Evolutionary conservation across 2,329 filamentous ascomycete species (phyloP).

Genomic region (Claviceps purpurea): DNA sequence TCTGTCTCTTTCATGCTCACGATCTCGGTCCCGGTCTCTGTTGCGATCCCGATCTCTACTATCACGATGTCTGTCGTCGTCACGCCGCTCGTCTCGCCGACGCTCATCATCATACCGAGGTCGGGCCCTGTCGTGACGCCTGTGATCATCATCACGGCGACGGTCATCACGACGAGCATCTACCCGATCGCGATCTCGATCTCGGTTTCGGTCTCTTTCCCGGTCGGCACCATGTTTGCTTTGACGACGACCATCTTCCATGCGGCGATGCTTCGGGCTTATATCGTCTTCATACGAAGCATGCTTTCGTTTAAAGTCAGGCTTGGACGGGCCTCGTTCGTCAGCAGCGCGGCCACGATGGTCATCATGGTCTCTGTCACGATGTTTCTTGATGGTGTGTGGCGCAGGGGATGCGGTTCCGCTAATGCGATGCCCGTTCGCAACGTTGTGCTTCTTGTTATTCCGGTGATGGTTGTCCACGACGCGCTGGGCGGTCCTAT

Average conservation of each 20-base stretch:
- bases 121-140: slow-evolving; percentile 1
- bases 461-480: slow-evolving; percentile 91
- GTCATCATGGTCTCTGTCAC: slow-evolving; percentile 37
- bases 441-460: slow-evolving; percentile 60
- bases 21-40: slow-evolving; percentile 1
- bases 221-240: slow-evolving; percentile 24
- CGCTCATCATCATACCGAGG: slow-evolving; percentile 16
- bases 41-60: slow-evolving; percentile 8
- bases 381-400: slow-evolving; percentile 27
- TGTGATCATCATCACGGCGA: slow-evolving; percentile 6
- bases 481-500: slow-evolving; percentile 60
- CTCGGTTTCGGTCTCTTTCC: slow-evolving; percentile 12
- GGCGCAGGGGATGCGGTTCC: slow-evolving; percentile 62
- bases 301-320: slow-evolving; percentile 49
- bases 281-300: slow-evolving; percentile 32
- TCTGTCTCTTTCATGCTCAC: slow-evolving; percentile 10
- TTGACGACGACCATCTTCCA: slow-evolving; percentile 25
- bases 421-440: slow-evolving; percentile 48
- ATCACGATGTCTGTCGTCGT: slow-evolving; percentile 12
- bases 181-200: background rate
- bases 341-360: slow-evolving; percentile 37
- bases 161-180: background rate
- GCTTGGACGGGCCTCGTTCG: slow-evolving; percentile 36
- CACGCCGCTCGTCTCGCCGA: slow-evolving; percentile 12
- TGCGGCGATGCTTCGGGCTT: slow-evolving; percentile 28